Evolutionary conservation across 2,329 filamentous ascomycete species (phyloP).

Genomic region (Pestalotiopsis fici): DNA sequence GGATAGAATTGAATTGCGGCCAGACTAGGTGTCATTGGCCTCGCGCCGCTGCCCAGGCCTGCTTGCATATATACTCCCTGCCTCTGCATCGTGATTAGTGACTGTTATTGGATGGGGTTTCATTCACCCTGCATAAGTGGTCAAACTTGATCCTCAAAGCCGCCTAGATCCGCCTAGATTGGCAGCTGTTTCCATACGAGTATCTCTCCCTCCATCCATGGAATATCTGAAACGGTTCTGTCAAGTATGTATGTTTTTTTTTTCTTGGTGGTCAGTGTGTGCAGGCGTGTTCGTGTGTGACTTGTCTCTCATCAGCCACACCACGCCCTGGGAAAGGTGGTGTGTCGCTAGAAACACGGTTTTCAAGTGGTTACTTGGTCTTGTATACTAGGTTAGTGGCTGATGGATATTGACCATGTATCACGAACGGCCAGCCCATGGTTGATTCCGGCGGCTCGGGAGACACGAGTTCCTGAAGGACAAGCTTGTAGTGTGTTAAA

Average conservation of each 20-base stretch:
- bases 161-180: slow-evolving; percentile 1
- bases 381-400: neutral
- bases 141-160: neutral
- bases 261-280: neutral
- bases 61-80: neutral
- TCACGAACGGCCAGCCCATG: neutral
- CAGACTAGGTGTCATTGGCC: neutral
- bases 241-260: neutral
- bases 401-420: neutral
- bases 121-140: neutral
- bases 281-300: neutral
- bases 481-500: neutral
- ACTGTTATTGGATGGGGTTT: neutral
- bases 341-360: neutral
- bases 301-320: slow-evolving; percentile 1
- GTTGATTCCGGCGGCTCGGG: neutral
- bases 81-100: slow-evolving; percentile 1
- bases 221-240: slow-evolving; percentile 3
- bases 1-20: neutral
- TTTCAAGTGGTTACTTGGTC: neutral
- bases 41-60: neutral
- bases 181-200: slow-evolving; percentile 3
- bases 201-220: neutral
- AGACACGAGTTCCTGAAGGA: neutral
- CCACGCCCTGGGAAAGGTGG: neutral